Conservation (phyloP, 164 flowering plant species). For the Malania oleifera region DNA sequence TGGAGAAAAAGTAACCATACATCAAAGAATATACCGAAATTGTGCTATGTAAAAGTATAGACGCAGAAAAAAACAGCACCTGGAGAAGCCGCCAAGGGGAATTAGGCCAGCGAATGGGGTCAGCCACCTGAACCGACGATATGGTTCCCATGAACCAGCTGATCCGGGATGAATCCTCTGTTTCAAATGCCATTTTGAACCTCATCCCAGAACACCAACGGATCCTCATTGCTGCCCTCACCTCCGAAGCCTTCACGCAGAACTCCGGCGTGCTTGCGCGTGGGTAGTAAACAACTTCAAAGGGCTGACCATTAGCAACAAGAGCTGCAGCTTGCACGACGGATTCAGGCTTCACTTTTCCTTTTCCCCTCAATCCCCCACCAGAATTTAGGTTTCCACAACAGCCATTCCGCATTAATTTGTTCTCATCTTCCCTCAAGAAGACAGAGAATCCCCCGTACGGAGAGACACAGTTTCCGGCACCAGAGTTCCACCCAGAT, state of each 20-base stretch:
- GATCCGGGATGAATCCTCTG: conserved; percentile 89
- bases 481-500: conserved; percentile 51
- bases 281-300: conserved; percentile 87
- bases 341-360: conserved; percentile 51
- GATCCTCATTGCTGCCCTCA: conserved; percentile 60
- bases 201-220: conserved; percentile 89
- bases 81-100: conserved; percentile 97
- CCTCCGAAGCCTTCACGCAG: conserved; percentile 59
- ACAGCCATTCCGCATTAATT: conserved; percentile 27
- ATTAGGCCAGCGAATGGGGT: conserved; percentile 82
- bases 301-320: conserved; percentile 64
- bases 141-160: conserved; percentile 99
- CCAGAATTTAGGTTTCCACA: conserved; percentile 20
- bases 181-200: conserved; percentile 96
- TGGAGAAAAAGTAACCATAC: too few relatives aligned
- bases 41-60: too few relatives aligned
- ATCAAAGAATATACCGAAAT: too few relatives aligned
- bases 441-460: conserved; percentile 56
- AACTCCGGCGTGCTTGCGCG: conserved; percentile 90
- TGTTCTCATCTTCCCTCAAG: conserved; percentile 54
- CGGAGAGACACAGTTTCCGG: conserved; percentile 33
- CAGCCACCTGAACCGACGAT: conserved; percentile 75
- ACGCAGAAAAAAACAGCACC: conserved; percentile 34
- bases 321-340: conserved; percentile 66
- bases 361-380: conserved; percentile 26